Conservation (phyloP, 148 eudicot genomes). For the Vaccinium corymbosum region DNA sequence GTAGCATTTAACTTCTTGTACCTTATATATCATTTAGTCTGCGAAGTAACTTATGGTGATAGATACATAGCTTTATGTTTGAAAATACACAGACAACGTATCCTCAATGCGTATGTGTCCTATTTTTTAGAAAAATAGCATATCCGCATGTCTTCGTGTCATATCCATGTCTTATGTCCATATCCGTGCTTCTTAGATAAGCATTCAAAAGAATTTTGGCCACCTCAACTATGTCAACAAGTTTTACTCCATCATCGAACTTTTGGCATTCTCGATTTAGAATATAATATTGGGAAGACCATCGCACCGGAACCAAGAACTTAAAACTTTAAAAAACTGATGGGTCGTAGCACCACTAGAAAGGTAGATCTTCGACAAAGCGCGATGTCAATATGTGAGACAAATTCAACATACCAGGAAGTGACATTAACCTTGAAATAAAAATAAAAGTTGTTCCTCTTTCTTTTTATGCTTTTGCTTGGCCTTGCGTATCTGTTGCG, state of each 20-base stretch:
- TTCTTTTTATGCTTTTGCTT: neutral
- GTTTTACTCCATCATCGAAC: neutral
- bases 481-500: neutral
- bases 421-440: neutral
- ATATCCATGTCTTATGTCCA: neutral
- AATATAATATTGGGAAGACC: neutral
- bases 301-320: neutral
- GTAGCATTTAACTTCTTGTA: neutral
- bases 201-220: neutral
- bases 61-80: neutral
- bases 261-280: neutral
- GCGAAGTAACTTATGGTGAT: neutral
- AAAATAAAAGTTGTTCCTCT: neutral
- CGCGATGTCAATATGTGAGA: neutral
- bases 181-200: neutral
- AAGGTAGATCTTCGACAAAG: neutral
- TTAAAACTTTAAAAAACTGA: neutral
- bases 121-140: neutral
- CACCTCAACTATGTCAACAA: neutral
- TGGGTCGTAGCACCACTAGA: slow-evolving; percentile 2
- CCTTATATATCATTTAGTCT: neutral
- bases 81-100: neutral
- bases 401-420: neutral
- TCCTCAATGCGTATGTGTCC: neutral
- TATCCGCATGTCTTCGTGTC: neutral